Evolutionary conservation across 192 early-diverging fungal species (phyloP), one percentile per base, ranked within the genome.

Genomic region (Paraglomus occultum): DNA sequence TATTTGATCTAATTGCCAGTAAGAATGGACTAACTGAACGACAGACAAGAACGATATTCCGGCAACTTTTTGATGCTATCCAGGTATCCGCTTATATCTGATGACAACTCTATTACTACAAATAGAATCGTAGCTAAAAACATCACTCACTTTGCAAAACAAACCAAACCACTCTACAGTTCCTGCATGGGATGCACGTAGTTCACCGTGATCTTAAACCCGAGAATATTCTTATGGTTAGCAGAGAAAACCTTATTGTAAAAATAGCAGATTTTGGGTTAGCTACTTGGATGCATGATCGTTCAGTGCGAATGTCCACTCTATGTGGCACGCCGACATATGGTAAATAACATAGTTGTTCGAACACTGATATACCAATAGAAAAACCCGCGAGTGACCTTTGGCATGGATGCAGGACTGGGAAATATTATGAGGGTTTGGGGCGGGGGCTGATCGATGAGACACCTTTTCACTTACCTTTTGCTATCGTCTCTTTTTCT

Each of bases 211-310:
- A 99, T 74, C 78, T 99, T 18, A 99, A 99, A 76, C 91, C 91
- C 0, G 92, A 92, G 61, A 92, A 91, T 67, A 80, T 91, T 38
- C 53, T 85, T 5, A 65, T 86, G 10, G 82, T 84, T 50, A 79
- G 83, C 67, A 75, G 71, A 54, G 78, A 77, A 6, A 52, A 76
- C 10, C 73, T 81, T 59, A 85, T 85, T 52, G 83, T 96, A 74
- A 99, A 95, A 84, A 90, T 99, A 64, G 88, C 92, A 22, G 97
- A 99, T 77, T 99, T 99, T 84, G 97, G 95, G 2, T 79, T 97
- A 68, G 93, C 95, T 50, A 95, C 78, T 47, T 71, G 74, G 55
- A 71, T 79, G 44, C 70, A 71, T 38, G 85, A 89, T 50, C 79
- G 80, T 17, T 31, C 39, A 40, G 82, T 85, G 38, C 80, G 89